phyloP scores from a whole-genome alignment of 495 filamentous ascomycete species.

The Lophiotrema nucula region DNA sequence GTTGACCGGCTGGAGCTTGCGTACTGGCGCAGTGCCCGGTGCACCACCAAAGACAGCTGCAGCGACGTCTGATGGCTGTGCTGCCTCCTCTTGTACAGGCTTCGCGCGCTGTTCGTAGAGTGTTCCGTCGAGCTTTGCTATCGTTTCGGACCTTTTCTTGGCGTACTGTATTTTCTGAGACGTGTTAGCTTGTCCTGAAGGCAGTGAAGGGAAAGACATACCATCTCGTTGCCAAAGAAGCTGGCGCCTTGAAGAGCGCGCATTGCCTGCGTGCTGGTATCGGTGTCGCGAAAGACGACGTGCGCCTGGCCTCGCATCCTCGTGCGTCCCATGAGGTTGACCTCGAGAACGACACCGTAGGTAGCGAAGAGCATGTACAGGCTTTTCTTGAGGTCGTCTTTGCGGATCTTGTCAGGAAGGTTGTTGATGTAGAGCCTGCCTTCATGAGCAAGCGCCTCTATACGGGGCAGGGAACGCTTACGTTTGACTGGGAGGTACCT shows the following conservation, averaged over 20 bases:
- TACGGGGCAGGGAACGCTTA: conserved; percentile 46
- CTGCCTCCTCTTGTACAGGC: conserved; percentile 33
- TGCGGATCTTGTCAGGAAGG: conserved; percentile 80
- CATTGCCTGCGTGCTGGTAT: conserved; percentile 86
- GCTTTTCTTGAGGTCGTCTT: conserved; percentile 74
- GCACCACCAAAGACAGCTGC: conserved; percentile 3
- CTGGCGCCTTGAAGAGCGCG: conserved; percentile 80
- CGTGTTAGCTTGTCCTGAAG: neutral
- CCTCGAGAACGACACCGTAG: conserved; percentile 88
- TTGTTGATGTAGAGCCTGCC: conserved; percentile 81
- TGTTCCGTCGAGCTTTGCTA: conserved; percentile 88
- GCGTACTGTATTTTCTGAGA: conserved; percentile 81
- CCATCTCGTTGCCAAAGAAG: conserved; percentile 84
- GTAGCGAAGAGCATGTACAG: conserved; percentile 93
- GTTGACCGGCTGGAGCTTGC: neutral
- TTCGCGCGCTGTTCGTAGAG: conserved; percentile 60
- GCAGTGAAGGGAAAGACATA: conserved; percentile 48
- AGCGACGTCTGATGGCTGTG: neutral
- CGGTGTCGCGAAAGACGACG: conserved; percentile 82
- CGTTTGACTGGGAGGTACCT: conserved; percentile 66
- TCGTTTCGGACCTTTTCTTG: conserved; percentile 77
- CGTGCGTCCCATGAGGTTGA: conserved; percentile 74
- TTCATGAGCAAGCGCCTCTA: neutral
- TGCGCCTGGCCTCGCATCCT: conserved; percentile 97
- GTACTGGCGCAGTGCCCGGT: too few relatives aligned